Evolutionary conservation across 257 asterid species (phyloP), one percentile per base, ranked within the genome.

Genomic region (Coffea eugenioides): DNA sequence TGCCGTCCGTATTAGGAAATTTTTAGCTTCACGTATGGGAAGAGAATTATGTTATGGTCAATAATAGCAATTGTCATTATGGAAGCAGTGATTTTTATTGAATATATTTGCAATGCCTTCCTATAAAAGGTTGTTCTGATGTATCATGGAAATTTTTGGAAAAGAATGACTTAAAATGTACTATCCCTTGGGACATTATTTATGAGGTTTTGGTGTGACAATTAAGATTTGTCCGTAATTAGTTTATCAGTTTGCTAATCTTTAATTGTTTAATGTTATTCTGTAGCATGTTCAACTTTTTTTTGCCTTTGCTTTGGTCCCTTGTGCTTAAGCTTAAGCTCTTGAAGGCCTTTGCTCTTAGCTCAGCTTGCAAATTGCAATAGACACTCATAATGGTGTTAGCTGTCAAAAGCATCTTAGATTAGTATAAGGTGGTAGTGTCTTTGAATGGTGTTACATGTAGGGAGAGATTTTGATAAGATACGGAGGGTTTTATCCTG

Each of bases 101-200:
- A 21, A 59, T 21, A 59, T 59, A 59, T 59, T 20, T 6, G 11
- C 66, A 59, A 59, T 20, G 31, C 25, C 31, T 11, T 59, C 27
- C 56, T 71, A 71, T 71, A 41, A 69, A 71, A 4, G 56, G 18
- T 43, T 71, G 4, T 43, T 71, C 54, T 36, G 54, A 43, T 71
- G 75, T 71, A 18, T 71, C 54, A 71, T 18, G 75, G 75, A 71
- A 41, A 20, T 71, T 43, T 48, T 71, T 31, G 16, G 74, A 39
- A 69, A 36, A 51, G 52, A 45, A 69, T 36, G 18, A 69, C 66
- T 59, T 59, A 21, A 59, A 59, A 59, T 4, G 6, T 21, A 11
- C 27, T 59, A 57, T 57, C 10, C 7, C 23, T 57, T 59, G 20
- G 11, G 2, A 6, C n/a, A 6, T 57, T 6, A 5, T 57, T 57